Conservation (phyloP, 108 stramenopile genomes). For the Cyclotella sp. region DNA sequence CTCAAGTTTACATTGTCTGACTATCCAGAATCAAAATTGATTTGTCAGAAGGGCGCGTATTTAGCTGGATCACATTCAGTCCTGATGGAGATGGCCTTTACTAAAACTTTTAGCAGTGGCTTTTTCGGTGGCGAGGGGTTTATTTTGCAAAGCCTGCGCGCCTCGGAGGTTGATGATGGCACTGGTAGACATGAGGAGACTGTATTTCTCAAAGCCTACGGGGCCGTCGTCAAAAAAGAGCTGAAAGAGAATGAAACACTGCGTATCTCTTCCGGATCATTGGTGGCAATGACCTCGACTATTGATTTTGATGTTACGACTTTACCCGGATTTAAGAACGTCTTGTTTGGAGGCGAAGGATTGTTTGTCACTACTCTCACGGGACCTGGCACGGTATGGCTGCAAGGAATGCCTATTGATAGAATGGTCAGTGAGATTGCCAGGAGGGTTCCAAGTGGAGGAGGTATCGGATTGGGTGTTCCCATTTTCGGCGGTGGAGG, state of each 20-base stretch:
- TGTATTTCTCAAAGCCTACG: conserved; percentile 90
- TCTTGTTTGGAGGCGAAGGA: conserved; percentile 91
- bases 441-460: conserved; percentile 80
- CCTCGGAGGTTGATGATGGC: not conserved
- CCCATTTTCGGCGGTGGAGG: conserved; percentile 68
- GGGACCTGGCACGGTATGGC: conserved; percentile 90
- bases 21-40: conserved; percentile 77
- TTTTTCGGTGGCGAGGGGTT: conserved; percentile 96
- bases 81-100: conserved; percentile 88
- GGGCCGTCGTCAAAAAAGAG: conserved; percentile 82
- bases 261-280: conserved; percentile 83
- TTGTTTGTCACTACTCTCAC: conserved; percentile 92
- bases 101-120: conserved; percentile 77
- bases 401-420: conserved; percentile 86
- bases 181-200: conserved; percentile 51
- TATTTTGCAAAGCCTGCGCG: conserved; percentile 84
- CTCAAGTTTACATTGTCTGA: conserved; percentile 76
- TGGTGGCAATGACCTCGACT: conserved; percentile 82
- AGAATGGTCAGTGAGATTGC: conserved; percentile 90
- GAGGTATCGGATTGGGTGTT: conserved; percentile 77
- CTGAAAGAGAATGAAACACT: conserved; percentile 77
- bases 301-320: conserved; percentile 88
- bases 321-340: conserved; percentile 89
- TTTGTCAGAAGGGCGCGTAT: conserved; percentile 92
- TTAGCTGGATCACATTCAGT: conserved; percentile 82